Evolutionary conservation across 352 stramenopile species (phyloP).

Genomic region (Phytophthora sansomeana): DNA sequence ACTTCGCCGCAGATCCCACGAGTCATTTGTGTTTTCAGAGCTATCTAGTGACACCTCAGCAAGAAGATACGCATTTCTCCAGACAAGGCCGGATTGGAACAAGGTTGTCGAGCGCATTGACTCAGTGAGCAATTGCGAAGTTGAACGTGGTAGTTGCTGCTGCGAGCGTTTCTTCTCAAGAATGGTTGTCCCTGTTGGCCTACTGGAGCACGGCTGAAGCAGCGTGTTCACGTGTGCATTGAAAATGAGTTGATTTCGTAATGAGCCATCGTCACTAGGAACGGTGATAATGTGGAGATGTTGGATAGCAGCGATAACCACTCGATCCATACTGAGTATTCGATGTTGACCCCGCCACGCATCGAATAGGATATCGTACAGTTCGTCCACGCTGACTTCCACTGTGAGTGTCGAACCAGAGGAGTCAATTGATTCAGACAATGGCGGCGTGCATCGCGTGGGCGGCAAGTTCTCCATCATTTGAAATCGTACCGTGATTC

Average conservation of each 20-base stretch:
- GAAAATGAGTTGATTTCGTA: constrained; percentile 46
- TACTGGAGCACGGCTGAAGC: constrained; percentile 28
- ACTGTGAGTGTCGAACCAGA: constrained; percentile 20
- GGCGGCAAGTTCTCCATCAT: constrained; percentile 26
- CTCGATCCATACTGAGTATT: constrained; percentile 46
- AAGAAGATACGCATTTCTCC: constrained; percentile 61
- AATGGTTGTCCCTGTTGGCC: constrained; percentile 4
- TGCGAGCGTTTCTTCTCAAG: constrained; percentile 37
- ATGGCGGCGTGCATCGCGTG: constrained; percentile 5
- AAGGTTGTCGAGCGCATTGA: constrained; percentile 26
- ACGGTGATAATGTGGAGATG: constrained; percentile 56
- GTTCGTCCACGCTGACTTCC: constrained; percentile 41
- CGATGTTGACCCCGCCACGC: constrained; percentile 6
- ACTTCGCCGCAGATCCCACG: constrained; percentile 10
- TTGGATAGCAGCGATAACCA: constrained; percentile 39
- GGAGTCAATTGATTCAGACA: neutral
- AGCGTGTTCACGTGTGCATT: constrained; percentile 47
- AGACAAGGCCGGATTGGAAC: constrained; percentile 64
- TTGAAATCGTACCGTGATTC: constrained; percentile 44
- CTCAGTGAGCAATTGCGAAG: constrained; percentile 20
- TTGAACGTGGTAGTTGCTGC: constrained; percentile 25
- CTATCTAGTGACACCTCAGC: constrained; percentile 42
- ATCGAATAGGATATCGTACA: constrained; percentile 34
- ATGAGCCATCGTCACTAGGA: constrained; percentile 19
- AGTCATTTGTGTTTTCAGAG: neutral